Base-by-base conservation (phyloP, 2,329 filamentous ascomycete genomes). In the Dryadomyces quercus-mongolicae region DNA sequence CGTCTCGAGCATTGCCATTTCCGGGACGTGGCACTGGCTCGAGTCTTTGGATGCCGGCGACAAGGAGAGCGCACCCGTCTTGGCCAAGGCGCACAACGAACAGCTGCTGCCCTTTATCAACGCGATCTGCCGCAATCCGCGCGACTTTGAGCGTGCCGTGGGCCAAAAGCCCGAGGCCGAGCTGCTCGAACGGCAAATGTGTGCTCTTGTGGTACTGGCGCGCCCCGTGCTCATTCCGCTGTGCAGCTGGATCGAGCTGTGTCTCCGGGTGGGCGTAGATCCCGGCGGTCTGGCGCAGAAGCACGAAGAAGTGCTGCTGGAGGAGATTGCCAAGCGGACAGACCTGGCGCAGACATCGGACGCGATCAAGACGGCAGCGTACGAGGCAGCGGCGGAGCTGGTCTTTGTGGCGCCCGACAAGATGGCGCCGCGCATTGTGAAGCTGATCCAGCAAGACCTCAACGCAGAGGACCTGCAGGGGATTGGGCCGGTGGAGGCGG, bases 371-470 rank as follows among this genome's bases (percentile, higher is more conserved):
- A 70, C 73, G 44, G 92, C 92, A 52, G 87, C 92, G 3, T 94
- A 84, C 67, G 84, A 83, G 61, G 89, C 92, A 8, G 88, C 88
- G 12, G 90, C 91, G 42, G 93, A 97, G 63, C 75, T 98, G 56
- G 91, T 88, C 3, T 98, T 98, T 64, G 89, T 98, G 25, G 87
- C 92, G 5, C 93, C 93, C 0, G 86, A 93, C 46, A 74, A 74
- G 16, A 86, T 95, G 69, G 85, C 89, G 20, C 80, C 88, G 5
- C 78, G 80, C 8, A 76, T 98, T 22, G 80, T 96, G 25, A 71
- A 82, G 31, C 80, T 93, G 49, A 82, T 98, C 51, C 74, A 77
- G 53, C 68, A 77, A 31, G 90, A 97, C 66, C 75, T 98, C 20
- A 76, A 90, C 58, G 76, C 81, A 1, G 70, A 75, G 46, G 83